Percentiles rank a stretch among this genome's conserved stretches.
Conservation (phyloP, 169 alveolate genomes). For the Plasmodium knowlesi region DNA sequence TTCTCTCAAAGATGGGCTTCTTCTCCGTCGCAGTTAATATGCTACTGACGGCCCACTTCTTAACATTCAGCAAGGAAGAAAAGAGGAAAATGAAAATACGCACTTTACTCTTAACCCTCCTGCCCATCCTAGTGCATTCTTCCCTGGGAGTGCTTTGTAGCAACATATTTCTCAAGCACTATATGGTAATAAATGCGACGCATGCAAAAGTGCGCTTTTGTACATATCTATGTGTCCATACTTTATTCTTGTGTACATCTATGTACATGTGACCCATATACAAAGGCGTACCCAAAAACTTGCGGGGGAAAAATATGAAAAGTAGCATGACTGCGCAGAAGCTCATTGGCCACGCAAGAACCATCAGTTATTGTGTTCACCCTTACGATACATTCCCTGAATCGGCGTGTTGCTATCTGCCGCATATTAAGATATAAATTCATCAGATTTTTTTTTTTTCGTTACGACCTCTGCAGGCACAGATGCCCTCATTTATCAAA, state of each 20-base stretch:
- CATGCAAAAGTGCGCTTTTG: background rate
- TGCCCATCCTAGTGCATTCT: conserved; percentile 51
- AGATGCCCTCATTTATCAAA: conserved; percentile 39
- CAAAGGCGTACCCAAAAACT: background rate
- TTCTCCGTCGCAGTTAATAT: conserved; percentile 74
- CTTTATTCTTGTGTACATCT: background rate
- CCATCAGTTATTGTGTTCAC: background rate
- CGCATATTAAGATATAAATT: background rate
- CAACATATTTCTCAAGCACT: conserved; percentile 33
- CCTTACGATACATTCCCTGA: background rate
- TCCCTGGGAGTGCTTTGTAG: conserved; percentile 53
- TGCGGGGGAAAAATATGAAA: background rate
- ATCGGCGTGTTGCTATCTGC: background rate
- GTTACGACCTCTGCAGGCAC: conserved; percentile 6
- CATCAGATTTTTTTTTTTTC: background rate
- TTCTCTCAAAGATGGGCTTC: conserved; percentile 68
- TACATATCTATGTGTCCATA: background rate
- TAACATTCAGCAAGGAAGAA: conserved; percentile 72
- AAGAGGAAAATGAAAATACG: conserved; percentile 65
- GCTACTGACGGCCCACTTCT: conserved; percentile 71
- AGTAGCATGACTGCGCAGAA: background rate
- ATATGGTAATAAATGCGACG: conserved; percentile 14
- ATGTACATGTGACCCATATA: background rate
- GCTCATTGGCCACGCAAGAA: background rate
- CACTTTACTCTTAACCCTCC: conserved; percentile 58